Evolutionary conservation across 139 green algal species (phyloP), one percentile per base, ranked within the genome.

Genomic region (Auxenochlorella protothecoides): DNA sequence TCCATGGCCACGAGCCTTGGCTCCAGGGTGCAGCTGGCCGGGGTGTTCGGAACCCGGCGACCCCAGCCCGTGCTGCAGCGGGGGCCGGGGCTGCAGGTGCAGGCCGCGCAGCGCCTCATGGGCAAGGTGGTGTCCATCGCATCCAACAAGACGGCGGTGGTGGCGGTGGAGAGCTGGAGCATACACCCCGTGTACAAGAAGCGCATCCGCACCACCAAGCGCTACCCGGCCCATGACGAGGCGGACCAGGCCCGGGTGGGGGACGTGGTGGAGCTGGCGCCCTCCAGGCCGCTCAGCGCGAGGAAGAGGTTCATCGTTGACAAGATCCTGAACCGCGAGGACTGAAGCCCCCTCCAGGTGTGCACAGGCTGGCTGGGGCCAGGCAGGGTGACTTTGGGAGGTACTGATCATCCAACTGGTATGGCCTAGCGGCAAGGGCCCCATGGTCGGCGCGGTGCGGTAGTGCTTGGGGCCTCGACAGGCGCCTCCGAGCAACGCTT

Each of bases 71-170:
- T 44, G 27, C 27, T 44, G 27, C 27, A 44, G 27, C 27, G 27
- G 27, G 27, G 27, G 27, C 27, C 27, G 27, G 27, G 27, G 27
- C 27, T 44, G 27, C 27, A 44, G 27, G 27, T 44, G 57, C 57
- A 9, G 57, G 57, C 9, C 9, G 9, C 57, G 9, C 9, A 62
- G 11, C 57, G 9, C 57, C 57, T 62, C 57, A 62, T 15, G 57
- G 57, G 57, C 9, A 62, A 73, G 56, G 79, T 85, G 53, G 66
- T 85, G 53, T 80, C 71, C 54, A 80, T 71, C 56, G 51, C 9
- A 11, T 61, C 79, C 51, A 67, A 82, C 70, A 91, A 92, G 72
- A 85, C 80, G 5, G 74, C 73, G 3, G 74, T 85, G n/a, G 79
- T 85, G 12, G 68, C 63, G 15, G 79, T 85, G 27, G 66, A 68